Evolutionary conservation across 164 flowering plant genomes (phyloP), one percentile per base, ranked within the genome.

Genomic region (Santalum album): DNA sequence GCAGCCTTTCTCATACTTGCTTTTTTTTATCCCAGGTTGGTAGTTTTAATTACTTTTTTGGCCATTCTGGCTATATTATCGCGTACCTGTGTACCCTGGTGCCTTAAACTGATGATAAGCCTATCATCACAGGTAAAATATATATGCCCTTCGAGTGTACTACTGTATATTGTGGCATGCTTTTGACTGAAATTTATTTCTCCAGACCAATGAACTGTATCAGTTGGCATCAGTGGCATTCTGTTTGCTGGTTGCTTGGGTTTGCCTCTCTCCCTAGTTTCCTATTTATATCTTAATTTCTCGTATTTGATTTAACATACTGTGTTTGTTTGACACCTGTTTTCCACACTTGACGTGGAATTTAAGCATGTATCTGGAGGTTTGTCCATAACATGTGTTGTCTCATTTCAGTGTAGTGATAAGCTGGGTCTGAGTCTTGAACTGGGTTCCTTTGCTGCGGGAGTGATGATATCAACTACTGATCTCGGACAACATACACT

Each of bases 181-280:
- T 29, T 21, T 20, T 34, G 42, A 32, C 29, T 27, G 7, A 25
- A 16, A 22, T 39, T 69, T 50, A 7, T 47, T 12, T 67, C 25
- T n/a, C n/a, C 92, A 91, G 98, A 88, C 96, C 48, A 84, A 86
- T 74, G 98, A 91, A 66, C 90, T 91, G 34, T 91, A 91, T 72
- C 98, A 91, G 59, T 61, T 91, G 74, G 96, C 98, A 23, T 68
- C 95, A 7, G 98, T 91, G 42, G 98, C 98, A 7, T 91, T 91
- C 68, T 91, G 98, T 81, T 76, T 88, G 42, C 83, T 91, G 55
- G 96, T 91, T 54, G 98, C 98, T 27, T 91, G 98, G 98, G 98
- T 91, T 64, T 40, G 95, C 68, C 52, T 69, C 65, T 24, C 60
- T 73, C 65, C 73, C 50, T 27, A 12, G 7, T 49, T 36, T 45